Evolutionary conservation across 495 filamentous ascomycete genomes (phyloP).

Genomic region (Podospora pseudopauciseta): DNA sequence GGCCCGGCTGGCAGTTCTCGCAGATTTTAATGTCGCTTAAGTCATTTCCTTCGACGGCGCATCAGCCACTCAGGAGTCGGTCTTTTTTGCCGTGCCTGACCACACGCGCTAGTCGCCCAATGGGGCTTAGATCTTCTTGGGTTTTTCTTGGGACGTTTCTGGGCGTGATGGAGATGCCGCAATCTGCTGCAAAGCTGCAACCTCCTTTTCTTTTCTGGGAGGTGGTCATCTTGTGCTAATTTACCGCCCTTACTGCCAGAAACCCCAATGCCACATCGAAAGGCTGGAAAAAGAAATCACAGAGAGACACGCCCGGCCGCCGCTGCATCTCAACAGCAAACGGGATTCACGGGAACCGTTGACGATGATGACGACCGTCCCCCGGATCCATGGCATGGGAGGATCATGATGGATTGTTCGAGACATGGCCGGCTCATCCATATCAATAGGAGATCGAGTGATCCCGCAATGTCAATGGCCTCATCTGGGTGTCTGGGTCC

Average conservation of each 20-base stretch:
- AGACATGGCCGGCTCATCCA: background rate
- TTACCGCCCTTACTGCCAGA: slow-evolving; percentile 2
- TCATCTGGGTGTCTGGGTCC: background rate
- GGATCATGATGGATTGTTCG: background rate
- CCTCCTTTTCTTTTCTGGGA: slow-evolving; percentile 19
- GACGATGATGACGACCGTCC: background rate
- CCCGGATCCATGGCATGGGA: background rate
- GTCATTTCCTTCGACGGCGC: slow-evolving; percentile 32
- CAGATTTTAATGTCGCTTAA: slow-evolving; percentile 40
- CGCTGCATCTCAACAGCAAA: background rate
- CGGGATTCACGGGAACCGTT: background rate
- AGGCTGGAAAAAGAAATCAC: background rate
- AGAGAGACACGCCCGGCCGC: background rate
- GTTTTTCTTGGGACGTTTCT: background rate
- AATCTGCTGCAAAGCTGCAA: slow-evolving; percentile 6
- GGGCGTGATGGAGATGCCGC: slow-evolving; percentile 1
- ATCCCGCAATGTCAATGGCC: background rate
- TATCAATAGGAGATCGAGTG: background rate
- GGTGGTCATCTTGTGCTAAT: slow-evolving; percentile 10
- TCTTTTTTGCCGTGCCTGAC: slow-evolving; percentile 25
- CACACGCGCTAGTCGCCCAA: slow-evolving; percentile 21
- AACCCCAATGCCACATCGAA: slow-evolving; percentile 8
- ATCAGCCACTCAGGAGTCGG: slow-evolving; percentile 24
- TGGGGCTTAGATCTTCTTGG: slow-evolving; percentile 4
- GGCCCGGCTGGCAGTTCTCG: slow-evolving; percentile 11